Evolutionary conservation across 148 eudicot species (phyloP), one percentile per base, ranked within the genome.

Genomic region (Linanthus parryae): DNA sequence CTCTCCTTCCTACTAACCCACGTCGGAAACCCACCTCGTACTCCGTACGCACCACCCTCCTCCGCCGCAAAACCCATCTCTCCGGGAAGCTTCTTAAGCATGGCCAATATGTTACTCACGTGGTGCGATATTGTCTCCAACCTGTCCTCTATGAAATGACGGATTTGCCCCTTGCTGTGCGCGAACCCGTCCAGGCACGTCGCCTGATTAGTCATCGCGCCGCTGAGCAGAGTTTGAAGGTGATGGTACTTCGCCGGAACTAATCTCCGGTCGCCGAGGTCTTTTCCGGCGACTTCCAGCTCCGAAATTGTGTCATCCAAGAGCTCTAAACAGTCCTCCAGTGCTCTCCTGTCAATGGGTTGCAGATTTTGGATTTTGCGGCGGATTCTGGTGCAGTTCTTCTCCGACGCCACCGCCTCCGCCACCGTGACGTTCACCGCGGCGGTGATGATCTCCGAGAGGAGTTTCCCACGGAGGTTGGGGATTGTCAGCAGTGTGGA

Each of bases 151-250:
- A 91, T 55, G 58, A 11, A 52, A 8, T 51, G 37, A 3, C 86
- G 57, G 0, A 82, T 37, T 4, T 69, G 64, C 44, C 55, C 49
- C 21, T 65, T 62, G 13, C 79, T 73, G 33, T 52, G 54, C 5
- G 81, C 79, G 53, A 90, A 72, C 1, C 95, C 97, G 23, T 91
- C 95, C 1, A 86, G 78, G 39, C 97, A 91, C 8, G 97, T 91
- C 59, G 62, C 58, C 71, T 80, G 84, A 33, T 90, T 82, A n/a
- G 97, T 90, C 85, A 90, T 85, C 18, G 92, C 85, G 0, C 67
- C 97, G 44, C 95, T 85, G 12, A 90, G 54, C 0, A 76, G 57
- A 0, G 92, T 78, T 31, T 59, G 72, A 24, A 85, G 35, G 30
- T 74, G 71, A 7, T 56, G 26, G 65, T 57, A 71, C 21, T 74